A percentile compares a stretch with the other conserved stretches of the same genome.
phyloP scores from a whole-genome alignment of 768 basidiomycete genomes.

The Leccinum subgranulosum region DNA sequence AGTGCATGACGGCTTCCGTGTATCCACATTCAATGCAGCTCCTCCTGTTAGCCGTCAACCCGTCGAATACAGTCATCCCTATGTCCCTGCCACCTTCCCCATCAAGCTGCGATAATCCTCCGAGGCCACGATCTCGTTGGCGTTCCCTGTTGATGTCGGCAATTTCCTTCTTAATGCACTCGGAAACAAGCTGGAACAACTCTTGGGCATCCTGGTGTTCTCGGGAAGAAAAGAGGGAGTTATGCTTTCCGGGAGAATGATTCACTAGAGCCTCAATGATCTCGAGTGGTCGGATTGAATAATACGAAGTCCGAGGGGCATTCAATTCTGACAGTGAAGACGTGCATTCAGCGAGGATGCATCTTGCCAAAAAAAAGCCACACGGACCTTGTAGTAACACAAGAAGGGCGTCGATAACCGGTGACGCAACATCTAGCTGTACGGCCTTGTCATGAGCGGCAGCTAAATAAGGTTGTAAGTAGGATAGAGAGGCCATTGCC shows the following conservation, averaged over 20 bases:
- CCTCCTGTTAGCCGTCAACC: constrained; percentile 84
- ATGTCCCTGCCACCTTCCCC: constrained; percentile 34
- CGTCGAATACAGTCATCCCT: constrained; percentile 79
- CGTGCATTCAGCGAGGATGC: constrained; percentile 2
- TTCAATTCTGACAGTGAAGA: constrained; percentile 51
- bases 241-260: constrained; percentile 49
- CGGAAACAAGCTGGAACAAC: constrained; percentile 91
- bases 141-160: constrained; percentile 69
- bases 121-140: constrained; percentile 67
- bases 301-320: constrained; percentile 52
- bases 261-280: constrained; percentile 69
- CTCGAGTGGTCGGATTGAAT: constrained; percentile 65
- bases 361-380: background rate
- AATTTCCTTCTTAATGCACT: constrained; percentile 86
- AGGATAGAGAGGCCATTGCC: constrained; percentile 86
- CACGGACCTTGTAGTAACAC: constrained; percentile 64
- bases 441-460: constrained; percentile 74
- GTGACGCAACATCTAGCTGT: constrained; percentile 76
- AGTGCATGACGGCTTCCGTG: constrained; percentile 92
- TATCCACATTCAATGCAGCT: constrained; percentile 90
- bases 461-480: constrained; percentile 78
- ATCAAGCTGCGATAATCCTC: constrained; percentile 41
- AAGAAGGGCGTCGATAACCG: constrained; percentile 79
- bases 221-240: constrained; percentile 76
- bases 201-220: constrained; percentile 99